phyloP scores from a whole-genome alignment of 1,139 yeast species.

The Nakaseomyces kungkrabaensis region DNA sequence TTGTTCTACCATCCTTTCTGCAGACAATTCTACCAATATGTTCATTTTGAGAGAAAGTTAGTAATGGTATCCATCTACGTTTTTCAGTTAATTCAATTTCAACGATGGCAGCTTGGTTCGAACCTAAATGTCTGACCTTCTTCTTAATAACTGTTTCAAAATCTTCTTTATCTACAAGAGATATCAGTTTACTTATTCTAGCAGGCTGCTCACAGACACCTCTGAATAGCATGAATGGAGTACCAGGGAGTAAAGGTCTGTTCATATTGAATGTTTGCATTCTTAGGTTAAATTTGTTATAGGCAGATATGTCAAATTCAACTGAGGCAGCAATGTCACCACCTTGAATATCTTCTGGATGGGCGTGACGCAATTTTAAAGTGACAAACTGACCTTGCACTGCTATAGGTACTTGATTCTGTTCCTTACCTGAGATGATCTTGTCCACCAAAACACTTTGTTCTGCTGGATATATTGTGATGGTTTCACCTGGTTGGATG shows the following conservation, averaged over 20 bases:
- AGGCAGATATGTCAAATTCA: slow-evolving; percentile 39
- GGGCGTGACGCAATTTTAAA: slow-evolving; percentile 44
- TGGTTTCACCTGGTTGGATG: slow-evolving; percentile 67
- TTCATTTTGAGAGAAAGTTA: slow-evolving; percentile 48
- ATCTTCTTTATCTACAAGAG: slow-evolving; percentile 39
- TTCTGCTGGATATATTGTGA: slow-evolving; percentile 49
- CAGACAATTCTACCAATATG: slow-evolving; percentile 74
- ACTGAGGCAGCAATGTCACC: slow-evolving; percentile 66
- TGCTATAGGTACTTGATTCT: slow-evolving; percentile 35
- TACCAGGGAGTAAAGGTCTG: slow-evolving; percentile 71
- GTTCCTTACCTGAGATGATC: slow-evolving; percentile 29
- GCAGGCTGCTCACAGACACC: slow-evolving; percentile 76
- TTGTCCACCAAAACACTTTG: slow-evolving; percentile 38
- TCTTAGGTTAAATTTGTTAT: slow-evolving; percentile 44
- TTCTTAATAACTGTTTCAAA: slow-evolving; percentile 36
- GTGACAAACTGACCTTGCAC: slow-evolving; percentile 64
- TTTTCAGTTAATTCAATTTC: slow-evolving; percentile 49
- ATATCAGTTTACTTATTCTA: slow-evolving; percentile 47
- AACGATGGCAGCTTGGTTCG: slow-evolving; percentile 65
- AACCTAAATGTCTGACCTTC: slow-evolving; percentile 59
- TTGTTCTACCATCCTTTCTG: slow-evolving; percentile 75
- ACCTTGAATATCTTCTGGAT: slow-evolving; percentile 43
- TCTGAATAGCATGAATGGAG: slow-evolving; percentile 72
- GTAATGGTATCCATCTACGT: slow-evolving; percentile 47
- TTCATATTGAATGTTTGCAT: slow-evolving; percentile 60